Conservation (phyloP, 352 stramenopile genomes). For the Pythium rhizo-oryzae region DNA sequence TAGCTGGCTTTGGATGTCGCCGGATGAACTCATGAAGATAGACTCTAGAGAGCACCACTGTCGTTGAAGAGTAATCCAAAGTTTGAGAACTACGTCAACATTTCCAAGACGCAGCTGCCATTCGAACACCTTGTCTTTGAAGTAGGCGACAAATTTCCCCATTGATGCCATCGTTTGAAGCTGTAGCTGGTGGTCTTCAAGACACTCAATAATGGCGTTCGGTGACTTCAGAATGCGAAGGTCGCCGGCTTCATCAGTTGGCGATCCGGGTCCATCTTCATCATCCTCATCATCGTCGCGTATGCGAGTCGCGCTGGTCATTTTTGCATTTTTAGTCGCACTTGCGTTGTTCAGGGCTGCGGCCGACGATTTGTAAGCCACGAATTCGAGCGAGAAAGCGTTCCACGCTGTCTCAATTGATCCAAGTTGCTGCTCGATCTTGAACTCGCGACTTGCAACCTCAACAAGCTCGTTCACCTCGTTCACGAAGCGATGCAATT, state of each 20-base stretch:
- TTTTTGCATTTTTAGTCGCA: slow-evolving; percentile 5
- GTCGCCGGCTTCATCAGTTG: slow-evolving; percentile 46
- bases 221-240: slow-evolving; percentile 90
- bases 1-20: slow-evolving; percentile 93
- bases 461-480: slow-evolving; percentile 96
- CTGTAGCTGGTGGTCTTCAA: slow-evolving; percentile 96
- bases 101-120: slow-evolving; percentile 93
- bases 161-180: slow-evolving; percentile 96
- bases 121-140: slow-evolving; percentile 93
- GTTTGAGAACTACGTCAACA: slow-evolving; percentile 92
- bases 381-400: slow-evolving; percentile 91
- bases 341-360: slow-evolving; percentile 6
- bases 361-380: slow-evolving; percentile 83
- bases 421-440: slow-evolving; percentile 96
- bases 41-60: slow-evolving; percentile 94
- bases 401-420: slow-evolving; percentile 92
- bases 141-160: slow-evolving; percentile 96
- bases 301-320: not conserved
- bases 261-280: slow-evolving; percentile 33
- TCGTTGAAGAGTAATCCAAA: slow-evolving; percentile 92
- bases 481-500: slow-evolving; percentile 92
- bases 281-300: slow-evolving; percentile 28
- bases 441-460: slow-evolving; percentile 95
- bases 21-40: slow-evolving; percentile 93
- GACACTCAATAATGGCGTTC: slow-evolving; percentile 93